Percentiles rank a stretch among this genome's conserved stretches.
Evolutionary conservation across 768 basidiomycete genomes (phyloP).

Genomic region (Wakefieldia striispora): DNA sequence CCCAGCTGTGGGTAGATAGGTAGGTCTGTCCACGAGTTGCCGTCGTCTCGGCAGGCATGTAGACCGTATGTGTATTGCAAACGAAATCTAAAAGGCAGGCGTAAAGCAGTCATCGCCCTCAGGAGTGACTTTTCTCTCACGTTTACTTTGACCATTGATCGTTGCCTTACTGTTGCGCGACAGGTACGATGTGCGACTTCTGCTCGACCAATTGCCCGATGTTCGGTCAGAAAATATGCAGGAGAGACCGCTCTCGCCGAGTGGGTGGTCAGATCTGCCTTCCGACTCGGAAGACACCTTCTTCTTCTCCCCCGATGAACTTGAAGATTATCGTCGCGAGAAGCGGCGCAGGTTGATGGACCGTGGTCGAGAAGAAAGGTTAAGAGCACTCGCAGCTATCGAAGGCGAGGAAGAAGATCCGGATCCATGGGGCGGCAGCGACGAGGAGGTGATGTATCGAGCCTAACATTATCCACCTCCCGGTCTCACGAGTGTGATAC

Average conservation of each 20-base stretch:
- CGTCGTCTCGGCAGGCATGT: constrained; percentile 4
- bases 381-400: constrained; percentile 51
- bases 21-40: constrained; percentile 44
- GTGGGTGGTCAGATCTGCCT: constrained; percentile 82
- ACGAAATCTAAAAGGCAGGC: constrained; percentile 8
- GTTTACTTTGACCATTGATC: constrained; percentile 10
- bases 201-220: constrained; percentile 53
- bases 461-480: neutral
- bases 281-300: constrained; percentile 87
- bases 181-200: constrained; percentile 81
- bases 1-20: constrained; percentile 76
- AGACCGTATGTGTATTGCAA: constrained; percentile 5
- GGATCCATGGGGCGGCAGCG: constrained; percentile 65
- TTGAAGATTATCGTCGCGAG: constrained; percentile 61
- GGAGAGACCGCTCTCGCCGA: constrained; percentile 41
- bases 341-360: constrained; percentile 68
- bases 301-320: constrained; percentile 67
- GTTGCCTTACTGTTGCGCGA: constrained; percentile 19
- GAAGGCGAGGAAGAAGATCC: constrained; percentile 39
- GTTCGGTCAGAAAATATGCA: neutral
- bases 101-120: constrained; percentile 1
- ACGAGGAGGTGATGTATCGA: constrained; percentile 57
- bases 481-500: constrained; percentile 8
- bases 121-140: constrained; percentile 16
- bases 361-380: constrained; percentile 57